Evolutionary conservation across 2,329 filamentous ascomycete species (phyloP), one percentile per base, ranked within the genome.

Genomic region (Ophiostoma populinum): DNA sequence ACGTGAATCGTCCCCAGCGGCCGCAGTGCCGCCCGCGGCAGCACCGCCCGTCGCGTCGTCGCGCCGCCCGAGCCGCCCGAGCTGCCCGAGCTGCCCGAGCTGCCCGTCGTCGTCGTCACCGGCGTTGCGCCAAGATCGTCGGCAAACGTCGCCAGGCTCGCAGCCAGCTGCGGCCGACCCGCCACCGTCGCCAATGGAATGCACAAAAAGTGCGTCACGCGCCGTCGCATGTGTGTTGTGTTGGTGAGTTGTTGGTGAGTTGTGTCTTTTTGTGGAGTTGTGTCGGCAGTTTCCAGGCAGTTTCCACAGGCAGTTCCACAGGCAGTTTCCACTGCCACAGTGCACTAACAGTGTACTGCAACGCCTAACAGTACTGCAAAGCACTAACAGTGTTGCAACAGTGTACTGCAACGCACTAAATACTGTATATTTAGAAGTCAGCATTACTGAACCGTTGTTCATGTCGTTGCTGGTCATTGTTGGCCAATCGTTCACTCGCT

Each of bases 1-100:
- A 92, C 59, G 54, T 95, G 87, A 32, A 94, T 55, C 1, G 83
- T 85, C 1, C 81, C 80, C 0, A 81, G 55, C 0, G 83, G 83
- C 19, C 85, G 63, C 34, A 93, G 58, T 2, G 83, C 82, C 36
- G 66, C 66, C 21, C 60, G 51, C 0, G 80, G 78, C 8, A 87
- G 56, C 8, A n/a, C n/a, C 3, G 31, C 30, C 10, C 35, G 37
- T 3, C 29, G 27, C 7, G 35, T 26, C 5, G 22, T 26, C n/a
- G 35, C 24, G 20, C 30, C 35, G 6, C 60, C n/a, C n/a, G n/a
- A 21, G 37, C 35, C 21, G 28, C 24, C 59, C 21, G 18, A 19
- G 22, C 29, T 33, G 26, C 34, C 32, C 12, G 38, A 16, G 3
- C 30, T 27, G n/a, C 38, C 35, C 40, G 58, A 54, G 43, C 57